phyloP scores from a whole-genome alignment of 164 flowering plant species.

The Dillenia turbinata region DNA sequence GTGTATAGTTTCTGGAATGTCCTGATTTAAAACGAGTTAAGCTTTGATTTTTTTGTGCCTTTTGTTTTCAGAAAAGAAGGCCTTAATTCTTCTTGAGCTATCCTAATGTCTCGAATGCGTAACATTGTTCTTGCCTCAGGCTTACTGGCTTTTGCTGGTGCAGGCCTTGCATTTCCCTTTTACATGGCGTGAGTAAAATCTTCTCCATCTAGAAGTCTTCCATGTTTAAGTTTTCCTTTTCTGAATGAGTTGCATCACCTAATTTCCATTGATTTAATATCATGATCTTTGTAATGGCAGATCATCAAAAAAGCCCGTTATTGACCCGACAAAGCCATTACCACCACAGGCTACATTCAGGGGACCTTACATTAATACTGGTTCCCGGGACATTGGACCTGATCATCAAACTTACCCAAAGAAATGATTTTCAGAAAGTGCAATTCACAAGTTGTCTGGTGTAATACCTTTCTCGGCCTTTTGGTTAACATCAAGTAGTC shows the following conservation, averaged over 20 bases:
- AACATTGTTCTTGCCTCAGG: conserved; percentile 74
- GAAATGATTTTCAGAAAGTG: conserved; percentile 26
- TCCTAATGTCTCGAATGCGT: conserved; percentile 45
- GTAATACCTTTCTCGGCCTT: too few species aligned
- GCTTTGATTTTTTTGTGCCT: too few species aligned
- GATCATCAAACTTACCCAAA: conserved; percentile 56
- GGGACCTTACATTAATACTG: conserved; percentile 94
- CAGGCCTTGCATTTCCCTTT: conserved; percentile 90
- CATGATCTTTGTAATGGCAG: conserved; percentile 27
- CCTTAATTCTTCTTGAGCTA: background rate
- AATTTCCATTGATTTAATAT: background rate
- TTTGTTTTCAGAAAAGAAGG: too few species aligned
- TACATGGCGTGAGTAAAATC: conserved; percentile 68
- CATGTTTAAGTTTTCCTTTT: background rate
- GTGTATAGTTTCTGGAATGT: too few species aligned
- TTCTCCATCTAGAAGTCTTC: background rate
- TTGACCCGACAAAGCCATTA: conserved; percentile 84
- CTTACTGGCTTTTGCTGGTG: conserved; percentile 70
- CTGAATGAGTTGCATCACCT: background rate
- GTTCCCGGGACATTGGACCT: conserved; percentile 92
- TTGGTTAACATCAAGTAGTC: too few species aligned
- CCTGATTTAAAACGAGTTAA: too few species aligned
- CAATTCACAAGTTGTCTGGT: too few species aligned
- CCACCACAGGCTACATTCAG: conserved; percentile 95
- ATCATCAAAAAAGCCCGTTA: conserved; percentile 63